Base-by-base conservation (phyloP, 768 basidiomycete genomes). In the Lentinula edodes region DNA sequence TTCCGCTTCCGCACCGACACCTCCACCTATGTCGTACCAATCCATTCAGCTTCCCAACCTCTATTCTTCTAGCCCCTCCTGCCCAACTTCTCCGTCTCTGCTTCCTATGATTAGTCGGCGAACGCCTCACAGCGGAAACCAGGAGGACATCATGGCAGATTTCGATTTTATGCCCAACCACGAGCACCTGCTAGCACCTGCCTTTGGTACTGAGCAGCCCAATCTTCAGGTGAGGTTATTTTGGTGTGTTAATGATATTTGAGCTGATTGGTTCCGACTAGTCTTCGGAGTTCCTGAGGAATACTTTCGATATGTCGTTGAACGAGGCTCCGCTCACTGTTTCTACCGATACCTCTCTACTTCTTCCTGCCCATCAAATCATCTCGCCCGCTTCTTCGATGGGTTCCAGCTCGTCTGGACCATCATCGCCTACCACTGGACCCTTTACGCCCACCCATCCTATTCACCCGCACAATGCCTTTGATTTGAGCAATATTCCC, bases 1-100 rank as follows among this genome's bases (percentile, higher is more conserved):
- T n/a, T 80, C 81, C 18, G 70, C 73, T 35, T 84, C 80, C 59
- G 87, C 80, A 8, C 89, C 90, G 5, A 88, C 87, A 9, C 88
- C 88, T 3, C 88, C 88, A 2, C 86, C 85, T 10, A 68, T 65
- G 13, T 78, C 82, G 3, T 83, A 82, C 65, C 88, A 90, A 73
- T 79, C 81, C 1, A 89, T 91, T 68, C 83, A 83, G 70, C 78
- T 90, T 45, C 89, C 89, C 23, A 83, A 80, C 64, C 80, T 91
- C 20, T 82, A 81, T 69, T 73, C 74, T 23, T 54, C 62, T 0
- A 54, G 53, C 28, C 83, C 85, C 5, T 86, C 87, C 13, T 87
- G 83, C 69, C 86, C 86, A 8, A 79, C 83, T 9, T 87, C 62
- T 38, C 86, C 86, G 12, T 82, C 84, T 12, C 75, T 80, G 6